phyloP scores from a whole-genome alignment of 305 asterid species.

The Solanum hybrid region DNA sequence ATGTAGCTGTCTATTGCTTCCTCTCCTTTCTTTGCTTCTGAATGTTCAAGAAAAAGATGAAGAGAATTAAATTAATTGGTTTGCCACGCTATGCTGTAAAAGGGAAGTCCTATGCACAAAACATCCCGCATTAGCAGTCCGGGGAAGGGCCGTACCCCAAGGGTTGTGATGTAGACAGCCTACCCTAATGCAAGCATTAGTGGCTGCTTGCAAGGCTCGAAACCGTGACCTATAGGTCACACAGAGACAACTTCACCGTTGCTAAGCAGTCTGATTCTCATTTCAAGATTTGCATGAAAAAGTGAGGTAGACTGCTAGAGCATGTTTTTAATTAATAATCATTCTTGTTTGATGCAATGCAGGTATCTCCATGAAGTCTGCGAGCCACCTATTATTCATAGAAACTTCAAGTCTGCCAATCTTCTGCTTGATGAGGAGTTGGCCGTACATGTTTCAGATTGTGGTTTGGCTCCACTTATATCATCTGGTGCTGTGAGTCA shows the following conservation, averaged over 20 bases:
- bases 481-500: slow-evolving; percentile 78
- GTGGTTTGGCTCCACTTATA: slow-evolving; percentile 85
- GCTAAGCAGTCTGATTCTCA: neutral
- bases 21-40: neutral
- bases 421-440: slow-evolving; percentile 92
- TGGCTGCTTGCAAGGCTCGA: neutral
- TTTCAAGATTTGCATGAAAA: neutral
- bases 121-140: neutral
- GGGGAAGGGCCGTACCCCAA: neutral
- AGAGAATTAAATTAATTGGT: neutral
- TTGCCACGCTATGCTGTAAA: neutral
- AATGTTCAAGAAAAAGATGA: neutral
- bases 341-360: slow-evolving; percentile 15
- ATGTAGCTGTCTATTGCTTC: neutral
- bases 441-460: slow-evolving; percentile 76
- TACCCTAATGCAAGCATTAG: neutral
- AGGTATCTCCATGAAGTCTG: slow-evolving; percentile 95
- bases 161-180: neutral
- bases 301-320: neutral
- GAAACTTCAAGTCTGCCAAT: slow-evolving; percentile 89
- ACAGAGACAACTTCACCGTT: neutral
- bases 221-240: neutral
- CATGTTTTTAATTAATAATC: neutral
- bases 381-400: slow-evolving; percentile 86
- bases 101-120: neutral